phyloP scores from a whole-genome alignment of 306 rosid species.

The Cicer yamashitae region DNA sequence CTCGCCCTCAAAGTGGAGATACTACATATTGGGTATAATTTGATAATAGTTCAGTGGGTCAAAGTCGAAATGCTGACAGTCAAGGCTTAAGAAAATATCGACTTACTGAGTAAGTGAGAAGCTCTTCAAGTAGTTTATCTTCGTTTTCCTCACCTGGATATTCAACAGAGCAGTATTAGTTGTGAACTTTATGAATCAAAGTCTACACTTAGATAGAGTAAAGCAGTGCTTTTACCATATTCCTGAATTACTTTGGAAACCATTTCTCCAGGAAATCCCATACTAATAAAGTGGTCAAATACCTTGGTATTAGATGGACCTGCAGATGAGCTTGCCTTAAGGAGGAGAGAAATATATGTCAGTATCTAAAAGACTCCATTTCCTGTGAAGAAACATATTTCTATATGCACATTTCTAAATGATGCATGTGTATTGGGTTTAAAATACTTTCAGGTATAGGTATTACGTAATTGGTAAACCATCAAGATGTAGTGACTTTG shows the following conservation, averaged over 20 bases:
- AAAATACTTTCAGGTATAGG: not conserved
- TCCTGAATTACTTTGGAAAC: conserved; percentile 80
- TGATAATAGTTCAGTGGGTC: conserved; percentile 16
- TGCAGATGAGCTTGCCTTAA: conserved; percentile 70
- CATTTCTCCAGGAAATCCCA: conserved; percentile 82
- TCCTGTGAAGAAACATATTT: conserved; percentile 1
- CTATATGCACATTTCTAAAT: conserved; percentile 19
- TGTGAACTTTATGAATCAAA: conserved; percentile 29
- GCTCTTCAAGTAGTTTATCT: conserved; percentile 70
- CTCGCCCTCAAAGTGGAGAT: conserved; percentile 7
- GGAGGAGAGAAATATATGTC: conserved; percentile 37
- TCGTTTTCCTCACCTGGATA: conserved; percentile 81
- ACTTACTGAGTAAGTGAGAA: conserved; percentile 81
- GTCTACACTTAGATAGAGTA: conserved; percentile 34
- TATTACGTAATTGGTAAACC: conserved; percentile 8
- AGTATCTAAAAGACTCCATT: conserved; percentile 39
- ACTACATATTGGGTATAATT: conserved; percentile 16
- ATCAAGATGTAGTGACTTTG: not conserved
- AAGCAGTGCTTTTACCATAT: conserved; percentile 62
- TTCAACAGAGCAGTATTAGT: conserved; percentile 47
- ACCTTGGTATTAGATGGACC: conserved; percentile 72
- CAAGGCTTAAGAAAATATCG: conserved; percentile 39
- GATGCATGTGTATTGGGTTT: conserved; percentile 23
- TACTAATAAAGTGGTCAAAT: conserved; percentile 65
- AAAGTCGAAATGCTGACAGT: conserved; percentile 32